Evolutionary conservation across 768 basidiomycete species (phyloP), one percentile per base, ranked within the genome.

Genomic region (Fomitopsis pulvina): DNA sequence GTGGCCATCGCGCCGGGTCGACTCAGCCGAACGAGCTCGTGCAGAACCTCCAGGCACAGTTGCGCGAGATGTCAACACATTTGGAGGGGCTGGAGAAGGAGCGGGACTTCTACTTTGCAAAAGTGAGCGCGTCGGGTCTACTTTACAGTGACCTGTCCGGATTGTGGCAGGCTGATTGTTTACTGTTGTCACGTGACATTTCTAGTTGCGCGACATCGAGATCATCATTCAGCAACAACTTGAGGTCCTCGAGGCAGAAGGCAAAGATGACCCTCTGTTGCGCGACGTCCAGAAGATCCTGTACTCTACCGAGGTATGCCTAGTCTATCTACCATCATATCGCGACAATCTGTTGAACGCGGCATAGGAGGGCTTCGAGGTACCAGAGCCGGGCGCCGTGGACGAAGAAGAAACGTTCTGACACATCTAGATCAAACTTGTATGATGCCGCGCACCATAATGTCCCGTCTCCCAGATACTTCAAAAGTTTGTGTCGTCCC

Each of bases 71-170:
- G 72, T 79, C 80, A 29, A 65, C 72, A 0, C 87, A 91, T 61
- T 71, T 96, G 56, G 92, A 94, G 63, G 89, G 90, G 1, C 71
- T 98, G 32, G 93, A 98, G 75, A 97, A 93, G 73, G 96, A 99
- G 70, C 74, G 94, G 41, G 94, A 98, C 66, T 98, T 99, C 68
- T 99, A 99, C 70, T 99, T 98, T 67, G 84, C 87, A 61, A 99
- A 97, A 81, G 94, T 95, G 57, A 41, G 76, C 59, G 25, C 40
- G 21, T 32, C 9, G 14, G 1, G 16, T 26, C 8, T n/a, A n/a
- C n/a, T n/a, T n/a, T n/a, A n/a, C n/a, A n/a, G n/a, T n/a, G n/a
- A n/a, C n/a, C n/a, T n/a, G n/a, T n/a, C n/a, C n/a, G n/a, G n/a
- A n/a, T n/a, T n/a, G n/a, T n/a, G n/a, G n/a, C n/a, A n/a, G 43